Evolutionary conservation across 2,329 filamentous ascomycete genomes (phyloP).

Genomic region (Colletotrichum shisoi): DNA sequence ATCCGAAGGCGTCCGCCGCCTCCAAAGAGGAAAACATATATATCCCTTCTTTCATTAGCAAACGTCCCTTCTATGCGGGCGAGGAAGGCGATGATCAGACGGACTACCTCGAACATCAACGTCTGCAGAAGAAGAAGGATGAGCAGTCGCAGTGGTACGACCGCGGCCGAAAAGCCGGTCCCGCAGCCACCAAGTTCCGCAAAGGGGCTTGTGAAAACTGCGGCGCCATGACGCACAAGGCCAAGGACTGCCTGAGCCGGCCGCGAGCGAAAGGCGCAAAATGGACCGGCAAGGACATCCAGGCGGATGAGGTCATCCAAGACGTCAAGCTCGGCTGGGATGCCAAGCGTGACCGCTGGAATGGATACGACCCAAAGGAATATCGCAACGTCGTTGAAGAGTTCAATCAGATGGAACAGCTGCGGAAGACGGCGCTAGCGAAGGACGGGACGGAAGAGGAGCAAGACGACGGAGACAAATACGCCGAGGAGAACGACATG

Average conservation of each 20-base stretch:
- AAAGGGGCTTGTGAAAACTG: slow-evolving; percentile 99
- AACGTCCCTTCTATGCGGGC: slow-evolving; percentile 93
- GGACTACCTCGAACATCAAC: slow-evolving; percentile 97
- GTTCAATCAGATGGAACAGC: slow-evolving; percentile 83
- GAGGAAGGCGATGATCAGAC: slow-evolving; percentile 77
- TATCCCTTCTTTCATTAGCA: slow-evolving; percentile 97
- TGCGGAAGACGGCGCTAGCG: slow-evolving; percentile 63
- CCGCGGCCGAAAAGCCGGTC: slow-evolving; percentile 81
- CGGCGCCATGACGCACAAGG: slow-evolving; percentile 95
- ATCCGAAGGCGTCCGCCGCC: slow-evolving; percentile 48
- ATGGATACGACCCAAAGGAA: slow-evolving; percentile 91
- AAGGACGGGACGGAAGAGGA: slow-evolving; percentile 60
- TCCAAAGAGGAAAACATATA: slow-evolving; percentile 96
- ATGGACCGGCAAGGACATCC: slow-evolving; percentile 91
- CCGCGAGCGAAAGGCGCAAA: slow-evolving; percentile 89
- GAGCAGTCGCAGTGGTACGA: slow-evolving; percentile 90
- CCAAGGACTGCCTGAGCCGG: slow-evolving; percentile 88
- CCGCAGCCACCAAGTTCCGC: slow-evolving; percentile 93
- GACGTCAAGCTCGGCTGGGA: slow-evolving; percentile 92
- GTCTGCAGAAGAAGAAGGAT: slow-evolving; percentile 74
- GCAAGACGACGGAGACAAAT: slow-evolving; percentile 71
- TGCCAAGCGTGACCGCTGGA: slow-evolving; percentile 97
- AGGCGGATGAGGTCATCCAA: slow-evolving; percentile 87
- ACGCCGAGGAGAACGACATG: slow-evolving; percentile 97
- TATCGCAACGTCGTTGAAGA: slow-evolving; percentile 89